These are phyloP conservation scores for Metarhizium humberi DNA, from an alignment of 2,329 filamentous ascomycete genomes.

Conservation along the genomic window DNA sequence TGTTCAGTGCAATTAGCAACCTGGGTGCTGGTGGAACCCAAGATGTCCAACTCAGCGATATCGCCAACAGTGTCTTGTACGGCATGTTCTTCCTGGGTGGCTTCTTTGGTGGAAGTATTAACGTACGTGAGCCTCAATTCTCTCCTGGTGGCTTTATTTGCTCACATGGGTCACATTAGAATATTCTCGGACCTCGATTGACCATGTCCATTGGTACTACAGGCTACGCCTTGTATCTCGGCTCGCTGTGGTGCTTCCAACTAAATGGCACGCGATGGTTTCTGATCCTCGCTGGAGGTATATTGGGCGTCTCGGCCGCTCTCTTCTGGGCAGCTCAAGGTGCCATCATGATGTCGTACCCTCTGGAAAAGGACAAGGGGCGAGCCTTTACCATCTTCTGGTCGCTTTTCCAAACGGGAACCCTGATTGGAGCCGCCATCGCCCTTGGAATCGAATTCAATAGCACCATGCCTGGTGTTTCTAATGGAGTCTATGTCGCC, in stretches of 20 bases:
- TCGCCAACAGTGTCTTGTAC: slow-evolving; percentile 39
- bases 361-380: slow-evolving; percentile 70
- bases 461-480: slow-evolving; percentile 3
- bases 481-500: slow-evolving; percentile 4
- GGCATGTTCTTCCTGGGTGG: slow-evolving; percentile 5
- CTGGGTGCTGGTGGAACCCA: slow-evolving; percentile 44
- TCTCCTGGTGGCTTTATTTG: not conserved
- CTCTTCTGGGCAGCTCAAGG: slow-evolving; percentile 76
- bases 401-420: slow-evolving; percentile 89
- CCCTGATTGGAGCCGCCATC: slow-evolving; percentile 59
- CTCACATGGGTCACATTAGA: not conserved
- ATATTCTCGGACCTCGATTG: slow-evolving; percentile 2
- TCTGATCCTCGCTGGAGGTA: slow-evolving; percentile 57
- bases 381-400: slow-evolving; percentile 86
- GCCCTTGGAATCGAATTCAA: slow-evolving; percentile 5
- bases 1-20: slow-evolving; percentile 57
- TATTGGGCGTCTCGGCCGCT: slow-evolving; percentile 69
- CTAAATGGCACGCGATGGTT: slow-evolving; percentile 5
- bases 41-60: slow-evolving; percentile 6
- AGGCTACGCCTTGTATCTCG: slow-evolving; percentile 5
- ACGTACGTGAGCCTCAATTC: not conserved
- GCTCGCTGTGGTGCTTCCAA: slow-evolving; percentile 7
- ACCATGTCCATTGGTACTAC: slow-evolving; percentile 6
- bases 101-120: slow-evolving; percentile 6
- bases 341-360: slow-evolving; percentile 84